A percentile compares a stretch with the other conserved stretches of the same genome.
phyloP scores from a whole-genome alignment of 2,329 filamentous ascomycete species.

The Clonostachys byssicola region DNA sequence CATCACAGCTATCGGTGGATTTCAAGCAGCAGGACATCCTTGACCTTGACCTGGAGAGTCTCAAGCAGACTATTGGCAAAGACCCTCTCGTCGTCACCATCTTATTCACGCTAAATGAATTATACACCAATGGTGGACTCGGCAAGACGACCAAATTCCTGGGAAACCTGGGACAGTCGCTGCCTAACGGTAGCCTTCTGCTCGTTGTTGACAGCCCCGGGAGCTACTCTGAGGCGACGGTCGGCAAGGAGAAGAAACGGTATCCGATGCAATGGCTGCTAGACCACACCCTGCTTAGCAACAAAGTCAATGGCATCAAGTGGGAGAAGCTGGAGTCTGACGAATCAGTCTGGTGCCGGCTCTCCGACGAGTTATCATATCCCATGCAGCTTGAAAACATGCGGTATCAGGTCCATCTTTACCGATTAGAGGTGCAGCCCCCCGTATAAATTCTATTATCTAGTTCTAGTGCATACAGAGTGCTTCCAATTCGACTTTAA shows the following conservation, averaged over 20 bases:
- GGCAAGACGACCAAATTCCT: constrained; percentile 74
- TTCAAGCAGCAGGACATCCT: constrained; percentile 49
- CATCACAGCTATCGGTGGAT: constrained; percentile 26
- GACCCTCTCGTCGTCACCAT: constrained; percentile 64
- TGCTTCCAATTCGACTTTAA: neutral
- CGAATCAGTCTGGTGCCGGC: constrained; percentile 82
- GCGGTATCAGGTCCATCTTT: constrained; percentile 90
- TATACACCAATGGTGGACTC: constrained; percentile 74
- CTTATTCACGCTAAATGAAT: constrained; percentile 93
- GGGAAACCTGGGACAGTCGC: constrained; percentile 56
- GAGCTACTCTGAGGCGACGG: constrained; percentile 78
- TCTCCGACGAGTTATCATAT: constrained; percentile 65
- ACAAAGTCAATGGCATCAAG: constrained; percentile 16
- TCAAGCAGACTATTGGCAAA: constrained; percentile 22
- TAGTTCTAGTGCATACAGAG: neutral
- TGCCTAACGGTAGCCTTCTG: constrained; percentile 60
- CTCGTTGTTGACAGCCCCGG: constrained; percentile 91
- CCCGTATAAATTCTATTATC: constrained; percentile 1
- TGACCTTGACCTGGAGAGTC: constrained; percentile 21
- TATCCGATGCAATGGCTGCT: constrained; percentile 96
- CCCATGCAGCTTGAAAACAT: constrained; percentile 89
- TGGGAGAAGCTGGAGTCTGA: constrained; percentile 76
- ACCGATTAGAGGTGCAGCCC: constrained; percentile 32
- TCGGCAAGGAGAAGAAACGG: constrained; percentile 58
- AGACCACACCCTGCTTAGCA: constrained; percentile 67